Evolutionary conservation across 2,329 filamentous ascomycete genomes (phyloP), one percentile per base, ranked within the genome.

Genomic region (Fusarium denticulatum): DNA sequence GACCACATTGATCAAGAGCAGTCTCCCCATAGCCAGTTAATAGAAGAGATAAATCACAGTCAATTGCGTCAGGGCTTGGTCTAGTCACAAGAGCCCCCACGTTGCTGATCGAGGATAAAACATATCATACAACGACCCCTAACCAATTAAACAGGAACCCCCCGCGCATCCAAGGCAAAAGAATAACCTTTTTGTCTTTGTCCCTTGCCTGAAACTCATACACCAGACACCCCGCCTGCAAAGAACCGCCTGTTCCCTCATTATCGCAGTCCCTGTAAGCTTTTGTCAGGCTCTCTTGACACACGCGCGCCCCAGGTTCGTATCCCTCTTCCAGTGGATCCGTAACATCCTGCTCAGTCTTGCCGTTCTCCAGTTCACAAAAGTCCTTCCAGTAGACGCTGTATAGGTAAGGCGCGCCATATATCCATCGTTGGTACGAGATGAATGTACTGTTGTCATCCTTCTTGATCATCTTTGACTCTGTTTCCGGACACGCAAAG

Each of bases 181-280:
- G 5, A 10, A 6, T 7, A 10, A 1, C 4, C 43, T 28, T 46
- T 26, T 28, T 8, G 4, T 28, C 24, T 0, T 46, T 46, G 4
- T 46, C 45, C 45, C 26, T 47, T 5, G 45, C 26, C 26, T 47
- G 26, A 6, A 52, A 52, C 32, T 52, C 32, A 13, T 52, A 52
- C 2, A 52, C 32, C 12, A 52, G 6, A 20, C 32, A 52, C 1
- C 49, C 49, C 3, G 32, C 32, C 32, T 24, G 30, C 32, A 32
- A 26, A 2, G 49, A 36, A 22, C 49, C n/a, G 1, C 49, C 49
- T 1, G 32, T 11, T 0, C 32, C 32, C 9, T 3, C n/a, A n/a
- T 52, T 52, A 9, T 37, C 4, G 24, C 49, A 52, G 6, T n/a
- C 32, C 14, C n/a, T 36, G 49, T 24, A 52, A 5, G 32, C 24